These are phyloP conservation scores for Prinsepia uniflora DNA, from an alignment of 306 rosid genomes.

Conservation along the genomic window DNA sequence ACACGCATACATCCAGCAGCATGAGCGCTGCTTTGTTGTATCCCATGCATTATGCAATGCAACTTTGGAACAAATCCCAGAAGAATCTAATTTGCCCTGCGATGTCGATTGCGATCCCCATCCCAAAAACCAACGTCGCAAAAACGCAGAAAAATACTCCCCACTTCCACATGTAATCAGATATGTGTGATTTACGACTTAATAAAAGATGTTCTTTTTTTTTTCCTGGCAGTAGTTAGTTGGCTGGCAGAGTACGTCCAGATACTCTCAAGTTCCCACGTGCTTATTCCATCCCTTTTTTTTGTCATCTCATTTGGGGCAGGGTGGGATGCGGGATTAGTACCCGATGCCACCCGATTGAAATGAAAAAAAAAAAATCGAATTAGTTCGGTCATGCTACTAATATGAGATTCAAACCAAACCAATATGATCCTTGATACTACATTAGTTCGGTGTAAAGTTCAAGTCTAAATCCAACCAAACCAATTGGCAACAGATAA, in stretches of 20 bases:
- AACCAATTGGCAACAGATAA: not conserved
- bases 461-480: no score
- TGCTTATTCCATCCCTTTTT: constrained; percentile 11
- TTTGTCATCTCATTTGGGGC: constrained; percentile 7
- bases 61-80: constrained; percentile 21
- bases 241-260: not conserved
- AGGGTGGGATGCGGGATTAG: no score
- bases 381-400: not conserved
- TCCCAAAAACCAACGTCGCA: constrained; percentile 9
- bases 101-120: not conserved
- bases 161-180: not conserved
- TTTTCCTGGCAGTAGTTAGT: not conserved
- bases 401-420: not conserved
- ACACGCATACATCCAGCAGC: not conserved
- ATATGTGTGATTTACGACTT: not conserved
- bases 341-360: no score
- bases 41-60: not conserved
- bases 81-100: not conserved
- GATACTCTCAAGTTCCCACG: not conserved
- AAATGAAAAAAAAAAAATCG: no score
- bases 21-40: constrained; percentile 5
- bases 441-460: not conserved
- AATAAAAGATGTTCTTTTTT: not conserved
- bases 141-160: not conserved
- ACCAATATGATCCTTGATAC: not conserved